A percentile compares a stretch with the other conserved stretches of the same genome.
phyloP scores from a whole-genome alignment of 2,329 filamentous ascomycete genomes.

The Aureobasidium sp. region DNA sequence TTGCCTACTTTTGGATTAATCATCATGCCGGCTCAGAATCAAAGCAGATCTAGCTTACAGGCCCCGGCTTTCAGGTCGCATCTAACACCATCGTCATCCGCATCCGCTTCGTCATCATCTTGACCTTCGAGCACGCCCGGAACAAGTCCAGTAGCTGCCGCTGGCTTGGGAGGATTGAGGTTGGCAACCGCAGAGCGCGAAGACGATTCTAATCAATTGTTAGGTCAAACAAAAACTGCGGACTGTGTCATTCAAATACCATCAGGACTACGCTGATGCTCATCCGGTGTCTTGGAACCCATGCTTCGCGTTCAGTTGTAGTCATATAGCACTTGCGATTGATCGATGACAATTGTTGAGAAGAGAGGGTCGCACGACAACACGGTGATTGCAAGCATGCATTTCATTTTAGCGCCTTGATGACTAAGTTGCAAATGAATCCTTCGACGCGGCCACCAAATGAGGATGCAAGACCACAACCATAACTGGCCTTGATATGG shows the following conservation, averaged over 20 bases:
- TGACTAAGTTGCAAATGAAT: not conserved
- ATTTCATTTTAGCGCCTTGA: not conserved
- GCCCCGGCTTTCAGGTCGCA: slow-evolving; percentile 19
- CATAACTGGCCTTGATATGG: too few relatives aligned
- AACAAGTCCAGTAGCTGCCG: not conserved
- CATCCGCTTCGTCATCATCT: slow-evolving; percentile 21
- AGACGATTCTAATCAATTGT: not conserved
- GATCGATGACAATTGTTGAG: not conserved
- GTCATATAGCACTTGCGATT: not conserved
- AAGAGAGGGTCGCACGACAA: not conserved
- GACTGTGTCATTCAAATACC: not conserved
- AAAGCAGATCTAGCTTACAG: slow-evolving; percentile 49
- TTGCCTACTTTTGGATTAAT: not conserved
- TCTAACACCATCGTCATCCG: slow-evolving; percentile 26
- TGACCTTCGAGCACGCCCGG: slow-evolving; percentile 21
- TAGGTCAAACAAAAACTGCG: not conserved
- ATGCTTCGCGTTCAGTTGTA: not conserved
- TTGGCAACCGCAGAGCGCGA: not conserved
- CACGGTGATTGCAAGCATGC: not conserved
- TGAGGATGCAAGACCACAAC: too few relatives aligned
- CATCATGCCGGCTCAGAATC: not conserved
- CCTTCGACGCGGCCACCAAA: not conserved
- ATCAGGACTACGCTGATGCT: not conserved
- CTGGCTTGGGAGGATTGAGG: slow-evolving; percentile 5
- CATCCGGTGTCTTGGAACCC: slow-evolving; percentile 4